phyloP scores from a whole-genome alignment of 2,329 filamentous ascomycete genomes.

The Cordyceps militaris region DNA sequence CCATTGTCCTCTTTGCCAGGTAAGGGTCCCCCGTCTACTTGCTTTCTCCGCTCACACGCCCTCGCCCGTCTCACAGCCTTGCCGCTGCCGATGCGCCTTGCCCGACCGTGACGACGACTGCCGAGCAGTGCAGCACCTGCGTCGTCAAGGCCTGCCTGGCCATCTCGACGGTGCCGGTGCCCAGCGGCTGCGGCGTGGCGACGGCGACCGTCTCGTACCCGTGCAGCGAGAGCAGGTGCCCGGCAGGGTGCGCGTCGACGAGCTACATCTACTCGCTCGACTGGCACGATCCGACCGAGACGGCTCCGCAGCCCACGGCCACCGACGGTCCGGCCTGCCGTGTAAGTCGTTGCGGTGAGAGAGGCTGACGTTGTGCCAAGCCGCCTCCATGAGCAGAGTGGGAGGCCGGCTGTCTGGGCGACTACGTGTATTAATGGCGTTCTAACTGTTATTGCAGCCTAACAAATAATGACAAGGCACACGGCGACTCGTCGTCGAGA shows the following conservation, averaged over 20 bases:
- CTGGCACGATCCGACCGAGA: not conserved
- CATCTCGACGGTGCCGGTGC: conserved; percentile 25
- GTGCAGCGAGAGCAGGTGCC: conserved; percentile 18
- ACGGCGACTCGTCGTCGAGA: too few species aligned
- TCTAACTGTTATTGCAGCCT: too few species aligned
- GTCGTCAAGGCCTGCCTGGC: conserved; percentile 23
- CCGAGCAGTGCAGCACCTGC: conserved; percentile 28
- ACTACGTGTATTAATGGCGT: too few species aligned
- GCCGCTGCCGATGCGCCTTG: conserved; percentile 17
- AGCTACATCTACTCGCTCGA: conserved; percentile 17
- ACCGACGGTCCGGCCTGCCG: conserved; percentile 2
- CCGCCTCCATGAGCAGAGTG: too few species aligned
- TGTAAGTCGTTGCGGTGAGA: not conserved
- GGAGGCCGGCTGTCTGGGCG: too few species aligned
- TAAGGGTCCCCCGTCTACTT: not conserved
- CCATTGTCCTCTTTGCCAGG: not conserved
- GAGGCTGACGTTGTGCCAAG: too few species aligned
- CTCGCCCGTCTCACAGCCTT: not conserved
- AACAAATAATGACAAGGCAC: too few species aligned
- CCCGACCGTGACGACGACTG: conserved; percentile 28
- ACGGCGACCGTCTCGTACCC: conserved; percentile 23
- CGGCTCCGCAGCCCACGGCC: conserved; percentile 8
- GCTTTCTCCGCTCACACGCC: not conserved
- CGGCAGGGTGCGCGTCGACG: conserved; percentile 19
- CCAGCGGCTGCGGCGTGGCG: conserved; percentile 23